Base-by-base conservation (phyloP, 257 asterid genomes). In the Coffea canephora region DNA sequence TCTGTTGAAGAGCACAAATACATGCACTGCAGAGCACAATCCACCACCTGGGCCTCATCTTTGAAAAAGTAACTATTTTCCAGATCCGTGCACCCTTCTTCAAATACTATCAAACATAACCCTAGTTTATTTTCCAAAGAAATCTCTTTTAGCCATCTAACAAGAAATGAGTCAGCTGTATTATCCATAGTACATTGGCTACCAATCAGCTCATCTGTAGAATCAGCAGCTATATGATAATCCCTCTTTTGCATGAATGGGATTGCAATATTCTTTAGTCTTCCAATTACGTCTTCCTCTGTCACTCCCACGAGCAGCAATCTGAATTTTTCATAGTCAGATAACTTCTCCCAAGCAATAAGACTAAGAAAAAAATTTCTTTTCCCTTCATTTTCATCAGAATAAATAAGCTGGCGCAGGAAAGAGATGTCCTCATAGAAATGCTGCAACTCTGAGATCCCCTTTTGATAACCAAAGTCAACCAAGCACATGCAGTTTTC, bases 301-400 rank as follows among this genome's bases (percentile, higher is more conserved):
- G 84, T 89, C 73, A 82, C 91, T 46, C 88, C 94, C 86, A 72
- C 74, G 87, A 96, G 89, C 87, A 94, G 92, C 87, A 87, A 83
- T 87, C 89, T 96, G 84, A 96, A 96, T 87, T 87, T 96, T 82
- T 92, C 97, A 89, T 91, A 96, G 87, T 96, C 97, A 72, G 96
- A 84, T 54, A 92, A 86, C 76, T 87, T 89, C 85, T 92, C 97
- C 99, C 99, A 96, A 80, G 85, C 79, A 82, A 80, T 83, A 78
- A 96, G 93, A 84, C 90, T 88, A 90, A 91, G 85, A 78, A 90
- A 88, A 75, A 91, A 86, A 82, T 84, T 83, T 73, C 84, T 81
- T 77, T 82, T 91, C 68, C 82, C 88, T 68, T 84, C 91, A 83
- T 68, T 80, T 66, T 86, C 95, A 78, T 90, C 89, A 62, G 90